Evolutionary conservation across 2,329 filamentous ascomycete species (phyloP).

Genomic region (Aspergillus pseudotamarii): DNA sequence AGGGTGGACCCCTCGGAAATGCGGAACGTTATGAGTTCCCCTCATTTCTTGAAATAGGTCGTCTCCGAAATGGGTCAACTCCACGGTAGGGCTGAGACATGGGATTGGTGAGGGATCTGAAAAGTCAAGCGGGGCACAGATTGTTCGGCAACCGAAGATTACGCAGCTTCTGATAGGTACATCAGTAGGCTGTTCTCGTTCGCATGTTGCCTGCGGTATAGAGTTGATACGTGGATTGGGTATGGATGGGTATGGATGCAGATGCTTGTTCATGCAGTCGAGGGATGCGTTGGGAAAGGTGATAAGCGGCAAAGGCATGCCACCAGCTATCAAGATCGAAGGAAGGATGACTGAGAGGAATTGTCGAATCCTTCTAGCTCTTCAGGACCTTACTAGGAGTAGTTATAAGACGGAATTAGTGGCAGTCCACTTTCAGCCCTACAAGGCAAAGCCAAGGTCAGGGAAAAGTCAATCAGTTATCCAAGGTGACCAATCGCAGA

Average conservation of each 20-base stretch:
- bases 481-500: neutral
- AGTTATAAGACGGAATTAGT: conserved; percentile 2
- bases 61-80: neutral
- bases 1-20: neutral
- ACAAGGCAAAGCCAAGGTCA: conserved; percentile 25
- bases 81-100: conserved; percentile 1
- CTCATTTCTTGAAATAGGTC: neutral
- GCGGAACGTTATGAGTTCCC: neutral
- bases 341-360: neutral
- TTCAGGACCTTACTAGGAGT: neutral
- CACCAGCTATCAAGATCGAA: neutral
- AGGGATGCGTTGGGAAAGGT: neutral
- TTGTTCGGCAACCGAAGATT: neutral
- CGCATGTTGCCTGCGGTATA: neutral
- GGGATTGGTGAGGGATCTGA: neutral
- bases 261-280: neutral
- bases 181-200: neutral
- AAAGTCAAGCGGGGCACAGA: neutral
- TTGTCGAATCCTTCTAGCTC: neutral
- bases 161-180: neutral
- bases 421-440: conserved; percentile 24
- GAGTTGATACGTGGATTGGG: neutral
- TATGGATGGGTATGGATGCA: conserved; percentile 1
- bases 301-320: neutral
- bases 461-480: neutral